Base-by-base conservation (phyloP, 352 stramenopile species). In the Phytophthora europaea region DNA sequence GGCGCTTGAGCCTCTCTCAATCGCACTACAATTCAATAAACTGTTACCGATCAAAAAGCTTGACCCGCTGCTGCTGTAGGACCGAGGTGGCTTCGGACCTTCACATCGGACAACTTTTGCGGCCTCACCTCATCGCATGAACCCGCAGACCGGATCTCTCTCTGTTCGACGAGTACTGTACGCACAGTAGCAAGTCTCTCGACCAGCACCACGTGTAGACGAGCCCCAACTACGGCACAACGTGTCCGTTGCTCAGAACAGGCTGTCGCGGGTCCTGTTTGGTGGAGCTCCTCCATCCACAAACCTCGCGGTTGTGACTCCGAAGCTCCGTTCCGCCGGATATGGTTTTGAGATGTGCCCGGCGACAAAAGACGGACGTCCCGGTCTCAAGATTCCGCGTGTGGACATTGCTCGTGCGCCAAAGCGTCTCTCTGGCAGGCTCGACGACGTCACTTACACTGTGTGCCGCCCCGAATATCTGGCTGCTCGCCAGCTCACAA, bases 331-430 rank as follows among this genome's bases (percentile, higher is more conserved):
- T 78, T 75, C 50, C 70, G 33, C 52, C 51, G 28, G 74, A 81
- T 81, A 31, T 48, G 33, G 26, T 67, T 76, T 77, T 34, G 56
- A 56, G 75, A 81, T 81, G 47, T 79, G 75, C 40, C 51, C 34
- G 47, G 65, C 60, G 53, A 76, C 74, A 81, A 78, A 76, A 80
- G 70, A 58, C 34, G 73, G 68, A 56, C 73, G 31, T 69, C 45
- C 59, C 45, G 55, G 70, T 78, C 73, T 75, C 55, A 66, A 70
- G 69, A 81, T 78, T 66, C 45, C 33, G 47, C 22, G 10, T 73
- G 73, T 53, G 62, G 67, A 40, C 62, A 60, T 60, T 47, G 73
- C 15, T 67, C 61, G 59, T 72, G 48, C 52, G 23, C 31, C 59
- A 61, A 50, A 69, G 34, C 67, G 52, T 72, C 70, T 68, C 74